Evolutionary conservation across 345 rosid species (phyloP), one percentile per base, ranked within the genome.

Genomic region (Acer saccharum): DNA sequence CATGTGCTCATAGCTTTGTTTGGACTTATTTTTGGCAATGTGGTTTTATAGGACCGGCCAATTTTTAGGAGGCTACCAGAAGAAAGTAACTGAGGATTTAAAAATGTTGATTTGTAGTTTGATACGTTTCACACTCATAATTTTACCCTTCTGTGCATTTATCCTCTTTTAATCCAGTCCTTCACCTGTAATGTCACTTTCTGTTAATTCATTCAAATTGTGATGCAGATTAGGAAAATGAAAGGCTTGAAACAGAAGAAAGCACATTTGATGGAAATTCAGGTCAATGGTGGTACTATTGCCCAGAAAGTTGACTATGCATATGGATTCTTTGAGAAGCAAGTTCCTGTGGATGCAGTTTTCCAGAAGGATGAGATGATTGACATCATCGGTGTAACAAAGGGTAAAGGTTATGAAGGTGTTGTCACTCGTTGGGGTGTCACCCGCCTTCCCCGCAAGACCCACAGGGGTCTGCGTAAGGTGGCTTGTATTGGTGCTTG

Each of bases 371-470:
- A 93, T 85, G 97, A 93, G 71, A 90, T 91, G 95, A 89, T 93
- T 76, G 95, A 93, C 61, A 79, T 91, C 77, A 93, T 93, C 71
- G 97, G 94, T 52, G 97, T 93, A 14, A 93, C 95, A 2, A 93
- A 91, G 89, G 97, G 97, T 82, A 93, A 93, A 60, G 97, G 97
- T 82, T 91, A 88, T 43, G 97, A 91, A 80, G 97, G 97, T 84
- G 97, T 93, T 77, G 95, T 93, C 10, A 91, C 98, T 25, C 96
- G 98, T 57, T 93, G 98, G 96, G 98, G 98, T 73, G 98, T 91
- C 52, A 93, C 98, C 12, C 93, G 96, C 25, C 93, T 93, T 61
- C 98, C 98, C 14, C 90, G 98, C 21, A 93, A 93, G 87, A 93
- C 98, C 62, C 98, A 93, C 80, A 84, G 98, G 35, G 98, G 98